Evolutionary conservation across 2,329 filamentous ascomycete species (phyloP).

Genomic region (Nemania sp.): DNA sequence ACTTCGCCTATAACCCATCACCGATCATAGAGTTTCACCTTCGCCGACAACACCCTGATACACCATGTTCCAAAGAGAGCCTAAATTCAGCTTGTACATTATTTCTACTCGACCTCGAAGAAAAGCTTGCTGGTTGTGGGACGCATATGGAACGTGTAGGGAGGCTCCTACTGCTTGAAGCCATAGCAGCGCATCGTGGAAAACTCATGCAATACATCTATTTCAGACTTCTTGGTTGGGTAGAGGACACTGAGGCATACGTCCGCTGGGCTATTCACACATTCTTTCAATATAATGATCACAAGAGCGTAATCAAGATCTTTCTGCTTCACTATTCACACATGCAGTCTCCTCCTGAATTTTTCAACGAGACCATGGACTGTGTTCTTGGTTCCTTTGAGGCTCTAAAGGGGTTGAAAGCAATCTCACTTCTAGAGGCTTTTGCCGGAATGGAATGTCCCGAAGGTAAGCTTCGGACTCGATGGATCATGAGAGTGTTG

Average conservation of each 20-base stretch:
- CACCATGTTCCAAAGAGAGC: slow-evolving; percentile 21
- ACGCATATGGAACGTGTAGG: slow-evolving; percentile 43
- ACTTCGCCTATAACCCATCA: slow-evolving; percentile 53
- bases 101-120: slow-evolving; percentile 50
- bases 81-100: slow-evolving; percentile 48
- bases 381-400: slow-evolving; percentile 52
- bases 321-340: slow-evolving; percentile 53
- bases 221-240: slow-evolving; percentile 49
- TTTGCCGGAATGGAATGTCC: slow-evolving; percentile 46
- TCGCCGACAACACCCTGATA: slow-evolving; percentile 30
- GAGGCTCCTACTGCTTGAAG: slow-evolving; percentile 47
- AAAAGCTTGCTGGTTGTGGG: slow-evolving; percentile 35
- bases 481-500: slow-evolving; percentile 55
- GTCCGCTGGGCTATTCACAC: slow-evolving; percentile 50
- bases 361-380: slow-evolving; percentile 48
- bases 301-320: slow-evolving; percentile 51
- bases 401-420: slow-evolving; percentile 45
- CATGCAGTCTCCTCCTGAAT: slow-evolving; percentile 35
- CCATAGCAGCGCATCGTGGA: slow-evolving; percentile 44
- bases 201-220: slow-evolving; percentile 48
- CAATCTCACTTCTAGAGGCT: slow-evolving; percentile 48
- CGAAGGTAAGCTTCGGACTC: slow-evolving; percentile 44
- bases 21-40: slow-evolving; percentile 51
- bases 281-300: slow-evolving; percentile 49
- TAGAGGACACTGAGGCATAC: slow-evolving; percentile 43